Base-by-base conservation (phyloP, 108 stramenopile genomes). In the Nitzschia inconspicua region DNA sequence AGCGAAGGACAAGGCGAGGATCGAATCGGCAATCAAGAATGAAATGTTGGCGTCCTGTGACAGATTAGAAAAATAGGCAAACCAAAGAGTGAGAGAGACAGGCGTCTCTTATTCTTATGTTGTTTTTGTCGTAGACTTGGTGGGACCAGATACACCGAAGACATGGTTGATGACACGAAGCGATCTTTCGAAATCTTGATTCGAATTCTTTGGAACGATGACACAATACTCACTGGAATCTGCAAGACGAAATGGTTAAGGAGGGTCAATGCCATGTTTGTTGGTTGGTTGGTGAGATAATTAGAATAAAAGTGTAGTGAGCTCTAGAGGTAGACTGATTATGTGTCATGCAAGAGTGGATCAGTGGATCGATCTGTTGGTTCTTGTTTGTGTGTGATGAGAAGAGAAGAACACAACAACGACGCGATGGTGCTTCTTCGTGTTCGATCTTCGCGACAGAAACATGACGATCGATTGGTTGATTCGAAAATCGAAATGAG, bases 201-300 rank as follows among this genome's bases (percentile, higher is more conserved):
- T 13, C 25, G 41, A 37, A 20, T 56, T 3, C 14, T 26, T 52
- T 4, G 27, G 31, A 29, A 9, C 11, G 18, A 52, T 10, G 3
- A 32, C 29, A 32, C 10, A 51, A 27, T 5, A 66, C 75, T 31
- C 36, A 76, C 73, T 57, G 65, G 54, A 31, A 63, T 64, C 11
- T 76, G 37, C 57, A 53, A 60, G 34, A 51, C 59, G 48, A 69
- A 70, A 39, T 65, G 51, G 43, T 76, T 76, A 2, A 76, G 24
- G n/a, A 69, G 57, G 25, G 75, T 63, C 2, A 76, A 35, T 20
- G 75, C 63, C 75, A 76, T 76, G 6, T 20, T 76, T 18, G 57
- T n/a, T 30, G 18, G 10, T 19, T 16, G 10, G 10, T 0, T 47
- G 10, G 46, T 22, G 16, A 19, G 0, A 10, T 14, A 19, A 20